Percentiles rank a stretch among this genome's conserved stretches.
phyloP scores from a whole-genome alignment of 1,284 basidiomycete genomes.

The Heterobasidion parviporum region DNA sequence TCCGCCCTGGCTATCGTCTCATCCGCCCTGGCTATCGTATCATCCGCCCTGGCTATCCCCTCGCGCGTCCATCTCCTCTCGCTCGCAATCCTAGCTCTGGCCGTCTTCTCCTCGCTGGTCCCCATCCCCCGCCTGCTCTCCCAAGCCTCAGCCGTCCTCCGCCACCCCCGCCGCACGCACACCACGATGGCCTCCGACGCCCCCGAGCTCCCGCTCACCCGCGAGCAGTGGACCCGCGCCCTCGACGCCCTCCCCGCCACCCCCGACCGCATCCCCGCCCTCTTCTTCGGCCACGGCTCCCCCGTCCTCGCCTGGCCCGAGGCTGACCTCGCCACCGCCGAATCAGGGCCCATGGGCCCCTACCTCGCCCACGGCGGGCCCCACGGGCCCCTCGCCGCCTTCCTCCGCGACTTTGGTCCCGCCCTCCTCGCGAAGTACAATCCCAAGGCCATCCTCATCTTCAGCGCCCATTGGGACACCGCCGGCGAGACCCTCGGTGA shows the following conservation, averaged over 20 bases:
- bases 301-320: slow-evolving; percentile 41
- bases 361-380: slow-evolving; percentile 35
- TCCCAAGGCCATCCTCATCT: slow-evolving; percentile 68
- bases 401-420: slow-evolving; percentile 64
- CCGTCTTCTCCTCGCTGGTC: not conserved
- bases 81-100: not conserved
- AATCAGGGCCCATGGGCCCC: slow-evolving; percentile 12
- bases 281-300: slow-evolving; percentile 72
- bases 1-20: too few species aligned
- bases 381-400: slow-evolving; percentile 46
- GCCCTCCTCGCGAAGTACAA: slow-evolving; percentile 60
- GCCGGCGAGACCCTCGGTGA: slow-evolving; percentile 43
- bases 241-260: slow-evolving; percentile 53
- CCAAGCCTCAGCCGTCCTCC: not conserved
- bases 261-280: slow-evolving; percentile 56
- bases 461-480: slow-evolving; percentile 78
- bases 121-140: not conserved
- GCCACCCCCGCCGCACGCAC: not conserved
- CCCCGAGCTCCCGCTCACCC: slow-evolving; percentile 24
- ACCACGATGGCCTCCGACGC: not conserved
- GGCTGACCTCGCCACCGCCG: not conserved
- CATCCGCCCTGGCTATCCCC: not conserved
- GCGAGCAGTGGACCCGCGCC: slow-evolving; percentile 44
- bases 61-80: not conserved
- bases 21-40: not conserved